Base-by-base conservation (phyloP, 139 green algal species). In the Ettlia oleoabundans region DNA sequence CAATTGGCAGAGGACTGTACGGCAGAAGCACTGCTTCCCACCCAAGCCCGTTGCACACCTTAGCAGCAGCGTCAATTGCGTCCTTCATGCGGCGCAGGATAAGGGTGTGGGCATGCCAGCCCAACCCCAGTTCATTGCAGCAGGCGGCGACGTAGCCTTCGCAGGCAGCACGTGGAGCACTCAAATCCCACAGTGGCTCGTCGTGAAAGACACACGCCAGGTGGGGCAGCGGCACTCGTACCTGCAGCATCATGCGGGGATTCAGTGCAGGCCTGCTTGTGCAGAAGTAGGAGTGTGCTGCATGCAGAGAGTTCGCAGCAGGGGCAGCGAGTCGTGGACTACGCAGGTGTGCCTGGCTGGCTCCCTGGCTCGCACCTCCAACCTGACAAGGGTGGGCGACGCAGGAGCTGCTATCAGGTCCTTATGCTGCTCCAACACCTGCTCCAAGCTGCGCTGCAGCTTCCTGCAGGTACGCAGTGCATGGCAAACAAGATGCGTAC, bases 11-110 rank as follows among this genome's bases (percentile, higher is more conserved):
- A n/a, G n/a, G n/a, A n/a, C n/a, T n/a, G n/a, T n/a, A n/a, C n/a
- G n/a, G n/a, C n/a, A n/a, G n/a, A n/a, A n/a, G n/a, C n/a, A n/a
- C n/a, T n/a, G n/a, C n/a, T n/a, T n/a, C n/a, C n/a, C n/a, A n/a
- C n/a, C n/a, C n/a, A n/a, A n/a, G n/a, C n/a, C n/a, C n/a, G n/a
- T n/a, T n/a, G n/a, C n/a, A 4, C 73, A 80, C 73, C 73, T 61
- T 30, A 3, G 52, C 24, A 0, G 73, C 73, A 19, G 73, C 53
- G 40, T 80, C 73, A 28, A 80, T 53, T 0, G 53, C 52, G 35
- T 80, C 73, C 53, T 80, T 80, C 73, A 80, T 80, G 32, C 41
- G 40, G 13, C 73, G 73, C 73, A 52, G 33, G 35, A 80, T 80
- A 18, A 53, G 33, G 26, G 73, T 52, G 35, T 80, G 73, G 5